Base-by-base conservation (phyloP, 2,329 filamentous ascomycete genomes). In the Ustilaginoidea virens region DNA sequence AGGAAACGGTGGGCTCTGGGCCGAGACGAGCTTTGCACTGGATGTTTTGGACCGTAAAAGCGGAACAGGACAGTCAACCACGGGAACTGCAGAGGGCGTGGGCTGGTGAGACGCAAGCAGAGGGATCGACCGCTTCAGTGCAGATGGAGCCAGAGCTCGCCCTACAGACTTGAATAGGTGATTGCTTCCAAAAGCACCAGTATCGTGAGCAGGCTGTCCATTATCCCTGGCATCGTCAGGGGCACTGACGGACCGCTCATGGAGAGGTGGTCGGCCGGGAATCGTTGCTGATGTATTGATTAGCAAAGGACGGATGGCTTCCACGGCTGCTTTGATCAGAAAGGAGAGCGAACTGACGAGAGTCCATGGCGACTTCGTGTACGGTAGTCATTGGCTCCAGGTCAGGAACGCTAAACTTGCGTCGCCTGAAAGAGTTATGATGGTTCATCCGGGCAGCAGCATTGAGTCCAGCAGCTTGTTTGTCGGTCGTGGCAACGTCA, bases 351-450 rank as follows among this genome's bases (percentile, higher is more conserved):
- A 29, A 58, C 74, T 56, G 58, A 80, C 74, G 74, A 42, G 74
- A 79, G 51, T 80, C 74, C 71, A 79, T 77, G 29, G 69, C 49
- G 27, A 65, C 52, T 44, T 78, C 74, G 37, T 77, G 71, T 10
- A 78, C 73, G 2, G 73, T 77, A 5, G 72, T 75, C 72, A 77
- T 74, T 19, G 69, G 70, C 2, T 69, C 73, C 27, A 76, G 49
- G 36, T 79, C 74, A 7, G 70, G 66, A 10, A 74, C 65, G 48
- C 67, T 76, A 39, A 69, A 56, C 44, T 79, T 79, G 37, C 72
- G 64, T 40, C 73, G 61, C 36, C 71, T 58, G 28, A 52, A 59
- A 33, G 70, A 51, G 38, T 60, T 67, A 43, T 67, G 63, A 39
- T 73, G 67, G 45, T 69, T 74, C 42, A 69, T 57, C 32, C 66